phyloP scores from a whole-genome alignment of 495 filamentous ascomycete species.

The Hypoxylon rickii region DNA sequence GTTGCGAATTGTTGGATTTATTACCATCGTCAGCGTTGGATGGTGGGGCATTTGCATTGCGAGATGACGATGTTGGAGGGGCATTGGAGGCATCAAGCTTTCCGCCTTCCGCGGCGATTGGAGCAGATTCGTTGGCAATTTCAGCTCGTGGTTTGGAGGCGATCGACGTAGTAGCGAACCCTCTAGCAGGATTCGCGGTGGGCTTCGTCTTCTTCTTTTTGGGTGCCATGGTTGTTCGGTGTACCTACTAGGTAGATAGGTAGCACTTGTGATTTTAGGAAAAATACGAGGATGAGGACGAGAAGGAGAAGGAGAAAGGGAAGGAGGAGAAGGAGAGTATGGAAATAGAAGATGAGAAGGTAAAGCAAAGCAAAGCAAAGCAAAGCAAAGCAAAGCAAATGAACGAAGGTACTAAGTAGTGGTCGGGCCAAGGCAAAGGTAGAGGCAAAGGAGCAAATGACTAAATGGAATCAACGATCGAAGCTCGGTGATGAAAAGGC shows the following conservation, averaged over 20 bases:
- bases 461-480: neutral
- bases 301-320: too few species aligned
- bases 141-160: constrained; percentile 70
- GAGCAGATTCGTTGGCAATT: constrained; percentile 37
- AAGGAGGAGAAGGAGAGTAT: too few species aligned
- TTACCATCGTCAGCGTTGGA: constrained; percentile 35
- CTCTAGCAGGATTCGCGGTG: constrained; percentile 79
- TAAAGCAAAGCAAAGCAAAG: too few species aligned
- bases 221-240: constrained; percentile 78
- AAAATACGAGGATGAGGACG: too few species aligned
- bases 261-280: too few species aligned
- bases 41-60: constrained; percentile 40
- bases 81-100: constrained; percentile 36
- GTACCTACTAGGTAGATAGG: too few species aligned
- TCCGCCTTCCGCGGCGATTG: constrained; percentile 17
- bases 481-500: too few species aligned
- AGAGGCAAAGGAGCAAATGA: neutral
- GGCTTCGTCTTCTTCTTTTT: constrained; percentile 87
- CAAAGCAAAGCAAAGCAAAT: too few species aligned
- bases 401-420: constrained; percentile 1
- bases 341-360: too few species aligned
- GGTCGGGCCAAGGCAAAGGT: neutral
- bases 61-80: constrained; percentile 39
- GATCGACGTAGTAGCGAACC: constrained; percentile 89
- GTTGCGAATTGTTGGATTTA: constrained; percentile 44